Evolutionary conservation across 345 rosid species (phyloP), one percentile per base, ranked within the genome.

Genomic region (Balakata baccata): DNA sequence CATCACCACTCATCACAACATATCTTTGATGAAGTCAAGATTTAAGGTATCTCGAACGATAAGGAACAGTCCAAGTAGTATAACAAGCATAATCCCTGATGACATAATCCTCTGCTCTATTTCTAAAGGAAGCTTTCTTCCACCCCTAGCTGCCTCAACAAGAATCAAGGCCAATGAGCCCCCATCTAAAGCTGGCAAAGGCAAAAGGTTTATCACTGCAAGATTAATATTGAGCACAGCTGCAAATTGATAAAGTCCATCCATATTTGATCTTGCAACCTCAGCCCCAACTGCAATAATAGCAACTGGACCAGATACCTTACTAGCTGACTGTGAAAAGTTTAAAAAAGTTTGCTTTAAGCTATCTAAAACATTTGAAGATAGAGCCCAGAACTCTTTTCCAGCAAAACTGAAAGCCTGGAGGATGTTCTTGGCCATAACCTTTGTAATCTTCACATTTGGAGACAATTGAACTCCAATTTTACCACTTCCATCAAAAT

Each of bases 231-330:
- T 94, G 39, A 92, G 87, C 51, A 92, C 78, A 7, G 98, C 98
- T 3, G 97, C 98, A 52, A 94, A 94, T 50, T 94, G 98, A 78
- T 85, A 94, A 52, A 94, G 93, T 16, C 97, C 97, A 46, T 89
- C 97, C n/a, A 83, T 81, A 69, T 89, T 94, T 11, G 97, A 94
- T 81, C 95, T 86, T 17, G 98, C 98, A n/a, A 94, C 98, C 84
- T 94, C 97, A 13, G 97, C 97, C 61, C 98, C 98, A 29, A 94
- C 98, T 23, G 98, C 95, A 68, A 94, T 94, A 64, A 94, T 92
- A 7, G 97, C 97, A 39, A 94, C 93, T 10, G 97, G 98, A 74
- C 98, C 97, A 0, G 98, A 75, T 56, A 94, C 93, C 81, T 92
- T 87, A 80, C 98, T 85, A 6, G 98, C 98, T 3, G 95, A 73